Conservation (phyloP, 139 green algal genomes). For the Picochlorum sp. region DNA sequence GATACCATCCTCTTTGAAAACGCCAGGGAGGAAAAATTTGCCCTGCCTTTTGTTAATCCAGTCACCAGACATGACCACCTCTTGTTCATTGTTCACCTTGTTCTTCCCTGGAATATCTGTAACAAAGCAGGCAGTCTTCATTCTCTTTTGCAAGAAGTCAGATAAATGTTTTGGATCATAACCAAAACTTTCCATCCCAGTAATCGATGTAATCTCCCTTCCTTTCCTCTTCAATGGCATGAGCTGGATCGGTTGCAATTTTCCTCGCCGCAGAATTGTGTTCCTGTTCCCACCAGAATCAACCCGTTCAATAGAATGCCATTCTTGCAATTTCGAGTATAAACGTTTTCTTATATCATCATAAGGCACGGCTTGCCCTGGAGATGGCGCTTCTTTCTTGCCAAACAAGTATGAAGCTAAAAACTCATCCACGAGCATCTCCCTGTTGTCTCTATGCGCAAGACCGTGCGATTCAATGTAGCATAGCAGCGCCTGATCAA, state of each 20-base stretch:
- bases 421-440: conserved; percentile 5
- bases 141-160: conserved; percentile 14
- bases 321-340: conserved; percentile 21
- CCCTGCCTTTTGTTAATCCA: conserved; percentile 12
- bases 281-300: neutral
- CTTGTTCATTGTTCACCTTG: conserved; percentile 12
- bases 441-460: too few species aligned
- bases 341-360: conserved; percentile 6
- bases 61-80: conserved; percentile 15
- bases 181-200: conserved; percentile 27
- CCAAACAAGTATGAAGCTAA: conserved; percentile 15
- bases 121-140: conserved; percentile 19
- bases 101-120: conserved; percentile 25
- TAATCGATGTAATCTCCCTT: conserved; percentile 20
- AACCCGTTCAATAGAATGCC: conserved; percentile 14
- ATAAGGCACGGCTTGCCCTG: conserved; percentile 2
- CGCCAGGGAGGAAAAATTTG: neutral
- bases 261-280: conserved; percentile 22
- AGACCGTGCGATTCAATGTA: too few species aligned
- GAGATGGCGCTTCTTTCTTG: conserved; percentile 20
- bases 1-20: conserved; percentile 2
- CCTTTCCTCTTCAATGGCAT: conserved; percentile 11
- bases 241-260: conserved; percentile 12
- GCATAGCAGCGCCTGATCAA: too few species aligned
- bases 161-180: conserved; percentile 9